Conservation (phyloP, 2,329 filamentous ascomycete species). For the Paraphaeosphaeria sporulosa region DNA sequence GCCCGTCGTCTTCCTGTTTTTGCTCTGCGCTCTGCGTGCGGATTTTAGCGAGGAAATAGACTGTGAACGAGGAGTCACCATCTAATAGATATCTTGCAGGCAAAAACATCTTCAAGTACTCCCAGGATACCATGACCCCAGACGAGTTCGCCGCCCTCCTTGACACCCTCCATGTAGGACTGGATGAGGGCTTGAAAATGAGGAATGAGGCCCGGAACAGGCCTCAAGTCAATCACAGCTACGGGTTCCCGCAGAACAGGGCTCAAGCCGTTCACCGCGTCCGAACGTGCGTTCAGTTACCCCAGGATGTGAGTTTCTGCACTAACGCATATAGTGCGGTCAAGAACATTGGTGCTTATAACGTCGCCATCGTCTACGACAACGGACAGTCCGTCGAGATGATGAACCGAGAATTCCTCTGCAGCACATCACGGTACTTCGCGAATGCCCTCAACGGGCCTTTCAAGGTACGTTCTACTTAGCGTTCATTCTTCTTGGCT, state of each 20-base stretch:
- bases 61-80: background rate
- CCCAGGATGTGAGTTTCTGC: background rate
- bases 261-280: background rate
- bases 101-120: background rate
- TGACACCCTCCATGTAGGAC: background rate
- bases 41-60: no score
- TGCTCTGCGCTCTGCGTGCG: background rate
- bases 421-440: slow-evolving; percentile 15
- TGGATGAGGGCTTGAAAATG: background rate
- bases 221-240: background rate
- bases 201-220: background rate
- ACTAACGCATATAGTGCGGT: background rate
- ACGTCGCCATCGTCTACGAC: slow-evolving; percentile 1
- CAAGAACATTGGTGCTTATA: background rate
- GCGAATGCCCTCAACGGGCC: background rate
- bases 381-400: background rate
- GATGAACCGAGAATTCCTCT: slow-evolving; percentile 14
- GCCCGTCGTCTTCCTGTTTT: background rate
- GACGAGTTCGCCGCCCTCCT: background rate
- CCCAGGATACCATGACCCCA: background rate
- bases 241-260: background rate
- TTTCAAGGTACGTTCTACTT: slow-evolving; percentile 5
- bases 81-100: background rate
- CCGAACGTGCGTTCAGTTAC: background rate
- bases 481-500: background rate